These are phyloP conservation scores for Rhizophora apiculata DNA, from an alignment of 345 rosid genomes.

Conservation along the genomic window DNA sequence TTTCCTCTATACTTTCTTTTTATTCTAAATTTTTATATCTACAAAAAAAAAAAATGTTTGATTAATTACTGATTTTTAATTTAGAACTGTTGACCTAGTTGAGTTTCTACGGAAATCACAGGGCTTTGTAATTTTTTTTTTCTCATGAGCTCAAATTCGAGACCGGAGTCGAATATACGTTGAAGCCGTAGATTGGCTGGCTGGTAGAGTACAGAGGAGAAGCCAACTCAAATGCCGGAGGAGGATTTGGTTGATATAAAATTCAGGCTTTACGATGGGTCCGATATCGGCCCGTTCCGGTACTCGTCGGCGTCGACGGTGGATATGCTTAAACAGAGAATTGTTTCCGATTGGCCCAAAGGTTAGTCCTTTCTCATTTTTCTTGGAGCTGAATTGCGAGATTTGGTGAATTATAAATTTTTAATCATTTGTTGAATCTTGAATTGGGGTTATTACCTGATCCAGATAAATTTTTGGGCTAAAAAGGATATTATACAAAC, in stretches of 20 bases:
- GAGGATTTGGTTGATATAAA: constrained; percentile 78
- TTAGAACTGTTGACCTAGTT: constrained; percentile 7
- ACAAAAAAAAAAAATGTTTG: not conserved
- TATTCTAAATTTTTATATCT: not conserved
- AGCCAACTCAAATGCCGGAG: constrained; percentile 67
- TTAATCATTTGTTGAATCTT: not conserved
- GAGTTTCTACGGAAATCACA: constrained; percentile 9
- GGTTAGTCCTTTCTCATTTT: constrained; percentile 25
- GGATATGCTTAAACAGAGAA: constrained; percentile 83
- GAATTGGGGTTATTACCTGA: not conserved
- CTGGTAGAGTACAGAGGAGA: constrained; percentile 10
- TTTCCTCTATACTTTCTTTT: constrained; percentile 3
- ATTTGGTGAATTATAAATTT: not conserved
- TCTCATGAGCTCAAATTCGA: constrained; percentile 13
- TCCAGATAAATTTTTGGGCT: not conserved
- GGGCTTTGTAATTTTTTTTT: constrained; percentile 22
- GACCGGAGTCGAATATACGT: not conserved
- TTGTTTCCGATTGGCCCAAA: constrained; percentile 94
- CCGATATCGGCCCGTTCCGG: constrained; percentile 87
- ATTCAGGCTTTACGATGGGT: constrained; percentile 88
- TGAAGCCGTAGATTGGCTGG: constrained; percentile 21
- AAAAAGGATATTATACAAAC: not conserved
- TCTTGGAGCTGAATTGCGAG: no score
- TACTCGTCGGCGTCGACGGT: constrained; percentile 80
- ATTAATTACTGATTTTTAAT: not conserved